These are phyloP conservation scores for Macaranga tanarius DNA, from an alignment of 441 rosid genomes.

Conservation along the genomic window DNA sequence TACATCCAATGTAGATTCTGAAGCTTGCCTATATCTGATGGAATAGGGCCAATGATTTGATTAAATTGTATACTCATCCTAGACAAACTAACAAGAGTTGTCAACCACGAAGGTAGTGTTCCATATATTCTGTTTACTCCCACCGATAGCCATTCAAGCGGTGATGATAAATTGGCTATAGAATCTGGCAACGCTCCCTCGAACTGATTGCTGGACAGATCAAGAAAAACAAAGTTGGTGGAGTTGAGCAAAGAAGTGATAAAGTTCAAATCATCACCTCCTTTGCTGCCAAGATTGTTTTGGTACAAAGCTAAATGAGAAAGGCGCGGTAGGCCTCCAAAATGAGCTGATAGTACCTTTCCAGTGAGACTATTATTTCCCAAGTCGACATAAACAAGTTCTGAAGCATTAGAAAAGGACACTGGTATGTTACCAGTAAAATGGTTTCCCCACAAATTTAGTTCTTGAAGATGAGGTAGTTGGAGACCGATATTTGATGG, in stretches of 20 bases:
- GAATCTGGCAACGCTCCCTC: constrained; percentile 8
- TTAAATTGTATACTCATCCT: not conserved
- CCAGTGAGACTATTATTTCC: not conserved
- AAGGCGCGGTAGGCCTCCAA: constrained; percentile 7
- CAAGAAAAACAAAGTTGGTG: not conserved
- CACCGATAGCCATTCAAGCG: not conserved
- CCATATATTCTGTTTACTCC: constrained; percentile 9
- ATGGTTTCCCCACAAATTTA: not conserved
- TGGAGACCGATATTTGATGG: constrained; percentile 14
- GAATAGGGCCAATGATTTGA: constrained; percentile 17
- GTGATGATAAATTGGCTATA: constrained; percentile 1
- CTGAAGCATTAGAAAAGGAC: constrained; percentile 27
- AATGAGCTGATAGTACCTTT: constrained; percentile 13
- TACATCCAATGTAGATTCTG: not conserved
- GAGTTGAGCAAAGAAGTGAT: constrained; percentile 14
- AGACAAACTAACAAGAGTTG: not conserved
- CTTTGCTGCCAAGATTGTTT: not conserved
- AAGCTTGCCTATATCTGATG: constrained; percentile 17
- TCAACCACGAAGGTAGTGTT: not conserved
- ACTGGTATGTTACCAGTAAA: constrained; percentile 12
- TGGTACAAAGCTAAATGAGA: not conserved
- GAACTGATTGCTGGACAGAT: not conserved
- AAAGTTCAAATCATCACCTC: constrained; percentile 1
- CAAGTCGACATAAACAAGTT: not conserved
- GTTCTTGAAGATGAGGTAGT: not conserved